Evolutionary conservation across 805 yeast genomes (phyloP), one percentile per base, ranked within the genome.

Genomic region (Lipomyces starkeyi): DNA sequence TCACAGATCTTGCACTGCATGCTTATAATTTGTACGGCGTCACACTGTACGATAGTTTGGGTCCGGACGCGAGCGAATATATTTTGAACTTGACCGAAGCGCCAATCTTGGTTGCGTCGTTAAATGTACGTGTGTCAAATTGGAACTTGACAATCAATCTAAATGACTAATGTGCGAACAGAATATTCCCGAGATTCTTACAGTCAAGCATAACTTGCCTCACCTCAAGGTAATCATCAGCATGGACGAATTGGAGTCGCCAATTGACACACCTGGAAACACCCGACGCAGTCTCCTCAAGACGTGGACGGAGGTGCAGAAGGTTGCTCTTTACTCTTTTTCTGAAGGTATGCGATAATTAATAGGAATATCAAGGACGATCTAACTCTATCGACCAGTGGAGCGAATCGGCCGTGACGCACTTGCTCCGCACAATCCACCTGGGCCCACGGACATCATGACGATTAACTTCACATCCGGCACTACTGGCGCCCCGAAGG

Each of bases 401-500:
- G 80, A 81, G 63, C 70, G 75, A 2, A 65, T 84, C 67, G 86
- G 85, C 62, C 75, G 73, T 67, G 77, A 83, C 64, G 80, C 84
- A 52, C 89, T 91, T 61, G 73, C 76, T 62, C 79, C 83, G 54
- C 74, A 76, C 67, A 73, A 76, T 49, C 85, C 85, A 14, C 90
- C 91, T 27, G 77, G 78, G 0, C 84, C 87, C 0, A 83, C 85
- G 14, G 83, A 84, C 25, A 58, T 83, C 27, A 87, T 86, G 74
- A 87, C 93, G 20, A 84, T 89, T 61, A 86, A 89, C 6, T 89
- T 89, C 76, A 89, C 93, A 2, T 87, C 91, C 0, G 93, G 93
- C 43, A 89, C 93, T 2, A 88, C 93, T 1, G 92, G 92, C n/a
- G 77, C 82, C 22, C 93, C 93, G 54, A 89, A 89, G 77, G 93